phyloP scores from a whole-genome alignment of 208 protist species.

The Leishmania lainsoni region DNA sequence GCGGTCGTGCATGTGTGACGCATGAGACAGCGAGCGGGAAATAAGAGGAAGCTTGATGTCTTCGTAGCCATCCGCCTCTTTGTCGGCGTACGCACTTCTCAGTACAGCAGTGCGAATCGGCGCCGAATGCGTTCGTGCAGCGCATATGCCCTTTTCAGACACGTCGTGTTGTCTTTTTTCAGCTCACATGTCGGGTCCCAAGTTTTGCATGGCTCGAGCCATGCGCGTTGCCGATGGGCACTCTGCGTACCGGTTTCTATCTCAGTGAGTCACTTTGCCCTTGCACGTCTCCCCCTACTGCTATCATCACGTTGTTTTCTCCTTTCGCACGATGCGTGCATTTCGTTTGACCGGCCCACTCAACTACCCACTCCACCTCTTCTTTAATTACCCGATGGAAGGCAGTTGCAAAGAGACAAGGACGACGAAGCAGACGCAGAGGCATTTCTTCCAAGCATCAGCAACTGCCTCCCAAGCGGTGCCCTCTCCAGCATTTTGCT shows the following conservation, averaged over 20 bases:
- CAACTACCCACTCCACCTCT: too few relatives aligned
- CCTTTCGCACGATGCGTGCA: background rate
- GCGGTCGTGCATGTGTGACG: background rate
- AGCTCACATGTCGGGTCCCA: background rate
- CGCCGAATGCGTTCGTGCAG: background rate
- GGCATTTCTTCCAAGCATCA: background rate
- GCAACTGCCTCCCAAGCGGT: background rate
- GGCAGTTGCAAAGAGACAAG: background rate
- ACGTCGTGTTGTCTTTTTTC: background rate
- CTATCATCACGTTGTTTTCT: background rate
- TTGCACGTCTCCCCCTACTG: background rate
- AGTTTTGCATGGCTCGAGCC: background rate
- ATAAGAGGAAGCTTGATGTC: background rate
- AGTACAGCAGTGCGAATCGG: background rate
- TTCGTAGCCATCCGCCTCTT: background rate
- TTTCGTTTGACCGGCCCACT: too few relatives aligned
- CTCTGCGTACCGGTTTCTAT: too few relatives aligned
- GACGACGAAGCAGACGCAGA: background rate
- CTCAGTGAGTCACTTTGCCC: background rate
- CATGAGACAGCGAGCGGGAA: background rate
- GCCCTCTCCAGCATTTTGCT: background rate
- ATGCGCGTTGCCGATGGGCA: background rate
- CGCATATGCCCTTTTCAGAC: background rate
- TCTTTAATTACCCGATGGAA: background rate
- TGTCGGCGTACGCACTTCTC: too few relatives aligned